phyloP scores from a whole-genome alignment of 2,329 filamentous ascomycete species.

The Calonectria multiphialidica region DNA sequence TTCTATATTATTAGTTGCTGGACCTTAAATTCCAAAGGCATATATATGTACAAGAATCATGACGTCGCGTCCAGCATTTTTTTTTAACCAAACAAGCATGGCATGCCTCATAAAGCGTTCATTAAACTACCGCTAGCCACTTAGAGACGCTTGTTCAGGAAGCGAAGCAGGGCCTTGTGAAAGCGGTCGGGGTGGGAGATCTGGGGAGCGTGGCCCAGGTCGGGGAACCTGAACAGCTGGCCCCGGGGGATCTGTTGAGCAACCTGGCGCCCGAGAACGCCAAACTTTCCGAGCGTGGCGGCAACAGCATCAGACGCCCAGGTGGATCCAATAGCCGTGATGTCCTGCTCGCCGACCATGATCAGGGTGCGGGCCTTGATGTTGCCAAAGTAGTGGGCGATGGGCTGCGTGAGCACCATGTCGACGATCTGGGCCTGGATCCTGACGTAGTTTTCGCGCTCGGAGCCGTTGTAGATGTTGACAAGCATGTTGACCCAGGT shows the following conservation, averaged over 20 bases:
- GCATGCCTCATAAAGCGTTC: neutral
- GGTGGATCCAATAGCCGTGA: slow-evolving; percentile 65
- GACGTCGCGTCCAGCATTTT: neutral
- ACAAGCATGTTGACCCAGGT: slow-evolving; percentile 67
- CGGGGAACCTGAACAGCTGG: slow-evolving; percentile 59
- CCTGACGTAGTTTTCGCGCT: slow-evolving; percentile 56
- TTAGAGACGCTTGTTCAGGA: slow-evolving; percentile 47
- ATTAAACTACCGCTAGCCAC: neutral
- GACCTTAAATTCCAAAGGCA: neutral
- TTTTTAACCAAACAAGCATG: neutral
- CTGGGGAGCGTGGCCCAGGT: slow-evolving; percentile 65
- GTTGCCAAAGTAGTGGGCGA: slow-evolving; percentile 62
- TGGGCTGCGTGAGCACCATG: slow-evolving; percentile 65
- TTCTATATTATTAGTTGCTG: neutral
- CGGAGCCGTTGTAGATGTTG: slow-evolving; percentile 61
- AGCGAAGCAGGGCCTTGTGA: slow-evolving; percentile 59
- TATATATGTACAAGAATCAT: neutral
- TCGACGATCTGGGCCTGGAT: slow-evolving; percentile 66
- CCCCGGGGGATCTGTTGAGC: slow-evolving; percentile 57
- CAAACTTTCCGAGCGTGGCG: slow-evolving; percentile 60
- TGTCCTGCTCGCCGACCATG: slow-evolving; percentile 64
- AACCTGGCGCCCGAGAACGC: slow-evolving; percentile 60
- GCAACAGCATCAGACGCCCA: slow-evolving; percentile 61
- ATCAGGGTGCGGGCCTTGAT: slow-evolving; percentile 60
- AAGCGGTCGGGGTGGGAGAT: slow-evolving; percentile 62